Base-by-base conservation (phyloP, 2,329 filamentous ascomycete species). In the Nectriaceae sp. region DNA sequence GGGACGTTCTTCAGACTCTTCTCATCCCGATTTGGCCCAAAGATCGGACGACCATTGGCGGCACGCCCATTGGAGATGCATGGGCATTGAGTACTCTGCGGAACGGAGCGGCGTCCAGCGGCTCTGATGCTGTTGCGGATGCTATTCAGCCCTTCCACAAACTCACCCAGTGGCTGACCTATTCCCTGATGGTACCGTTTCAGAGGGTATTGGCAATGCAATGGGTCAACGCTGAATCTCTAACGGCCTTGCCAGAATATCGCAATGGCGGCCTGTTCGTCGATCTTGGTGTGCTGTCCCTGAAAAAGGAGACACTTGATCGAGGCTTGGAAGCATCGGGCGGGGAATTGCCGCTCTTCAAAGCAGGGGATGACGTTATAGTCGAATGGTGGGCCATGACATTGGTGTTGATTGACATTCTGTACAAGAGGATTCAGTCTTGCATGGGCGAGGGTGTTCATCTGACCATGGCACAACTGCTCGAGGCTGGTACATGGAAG, bases 161-260 rank as follows among this genome's bases (percentile, higher is more conserved):
- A 54, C 74, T 89, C 10, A 88, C 86, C 0, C 86, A 89, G 62
- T 89, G 86, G 87, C 77, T 90, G 5, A 80, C 80, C 2, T 90
- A 90, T 66, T 89, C 85, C 0, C 72, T 90, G 6, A 88, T 87
- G 71, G 84, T 88, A 4, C 80, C 81, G 0, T 83, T 85, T 57
- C 72, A 76, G 40, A 73, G 74, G 2, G 65, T 83, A 1, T 68
- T 85, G 10, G 72, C 72, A 1, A 71, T 77, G 13, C 68, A 75
- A 11, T 82, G 81, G 67, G 71, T 67, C 8, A 81, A 80, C 31
- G 66, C 72, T 3, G 71, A 79, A 16, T 75, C 84, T 0, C 74
- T 86, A 8, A 90, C 87, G 0, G 87, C 83, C 0, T 71, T 90
- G 3, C 84, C 87, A 0, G 87, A 89, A 62, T 89, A 89, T 56